Conservation (phyloP, 768 basidiomycete genomes). For the Hygrocybe coccinea region DNA sequence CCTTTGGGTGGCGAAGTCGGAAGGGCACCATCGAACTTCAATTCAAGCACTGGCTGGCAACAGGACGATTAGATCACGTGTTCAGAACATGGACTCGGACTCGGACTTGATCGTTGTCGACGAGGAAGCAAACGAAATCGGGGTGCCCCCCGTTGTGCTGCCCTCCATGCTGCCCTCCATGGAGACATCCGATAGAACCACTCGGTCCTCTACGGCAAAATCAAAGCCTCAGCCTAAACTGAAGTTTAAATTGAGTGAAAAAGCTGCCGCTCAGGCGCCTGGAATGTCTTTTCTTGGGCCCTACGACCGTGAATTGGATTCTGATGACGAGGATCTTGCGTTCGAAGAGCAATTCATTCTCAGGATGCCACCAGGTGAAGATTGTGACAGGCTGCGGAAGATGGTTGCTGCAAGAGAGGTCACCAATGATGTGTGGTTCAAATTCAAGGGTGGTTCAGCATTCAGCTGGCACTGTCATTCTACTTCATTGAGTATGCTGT, state of each 20-base stretch:
- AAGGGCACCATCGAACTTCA: conserved; percentile 74
- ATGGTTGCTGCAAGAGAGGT: conserved; percentile 77
- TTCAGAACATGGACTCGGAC: neutral
- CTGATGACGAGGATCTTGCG: conserved; percentile 87
- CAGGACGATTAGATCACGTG: neutral
- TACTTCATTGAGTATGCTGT: conserved; percentile 5
- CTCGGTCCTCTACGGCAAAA: conserved; percentile 50
- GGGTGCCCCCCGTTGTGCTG: neutral
- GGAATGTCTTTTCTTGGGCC: conserved; percentile 86
- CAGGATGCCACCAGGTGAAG: conserved; percentile 79
- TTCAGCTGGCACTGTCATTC: neutral
- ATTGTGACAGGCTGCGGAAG: conserved; percentile 73
- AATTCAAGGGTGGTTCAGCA: conserved; percentile 75
- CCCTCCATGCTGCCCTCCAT: conserved; percentile 1
- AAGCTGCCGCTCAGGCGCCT: conserved; percentile 71
- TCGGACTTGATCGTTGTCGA: conserved; percentile 4
- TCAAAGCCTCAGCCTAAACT: conserved; percentile 65
- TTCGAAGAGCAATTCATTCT: conserved; percentile 98
- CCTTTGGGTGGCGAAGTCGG: conserved; percentile 81
- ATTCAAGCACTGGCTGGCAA: too few species aligned
- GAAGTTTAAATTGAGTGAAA: conserved; percentile 84
- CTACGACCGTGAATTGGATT: conserved; percentile 92
- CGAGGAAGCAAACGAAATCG: neutral
- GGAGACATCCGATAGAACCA: conserved; percentile 45
- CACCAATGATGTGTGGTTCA: conserved; percentile 88